Percentiles rank a stretch among this genome's conserved stretches.
phyloP scores from a whole-genome alignment of 1,284 basidiomycete genomes.

The Hymenochaete sp. region DNA sequence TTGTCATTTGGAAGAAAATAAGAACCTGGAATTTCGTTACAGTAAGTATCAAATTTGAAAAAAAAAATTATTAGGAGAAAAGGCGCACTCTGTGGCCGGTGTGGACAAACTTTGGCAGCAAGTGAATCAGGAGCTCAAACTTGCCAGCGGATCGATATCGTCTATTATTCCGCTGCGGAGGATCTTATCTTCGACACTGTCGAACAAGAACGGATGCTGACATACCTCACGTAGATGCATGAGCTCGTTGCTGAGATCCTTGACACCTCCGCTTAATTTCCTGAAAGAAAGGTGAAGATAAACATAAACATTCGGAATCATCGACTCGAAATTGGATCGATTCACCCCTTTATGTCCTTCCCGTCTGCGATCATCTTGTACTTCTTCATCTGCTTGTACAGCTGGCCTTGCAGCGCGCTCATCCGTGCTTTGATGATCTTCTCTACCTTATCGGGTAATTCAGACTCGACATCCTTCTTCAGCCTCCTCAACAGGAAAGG shows the following conservation, averaged over 20 bases:
- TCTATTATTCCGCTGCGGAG: constrained; percentile 77
- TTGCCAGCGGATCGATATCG: constrained; percentile 89
- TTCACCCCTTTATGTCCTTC: constrained; percentile 66
- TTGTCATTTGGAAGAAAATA: constrained; percentile 99
- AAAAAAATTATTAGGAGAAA: constrained; percentile 1
- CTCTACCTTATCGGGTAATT: constrained; percentile 98
- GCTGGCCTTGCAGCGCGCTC: constrained; percentile 88
- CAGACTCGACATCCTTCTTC: constrained; percentile 98
- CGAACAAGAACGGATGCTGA: constrained; percentile 95
- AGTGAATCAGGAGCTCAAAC: constrained; percentile 88
- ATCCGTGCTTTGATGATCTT: constrained; percentile 98
- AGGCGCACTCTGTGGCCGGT: constrained; percentile 79
- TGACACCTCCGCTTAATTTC: constrained; percentile 63
- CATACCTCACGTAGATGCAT: constrained; percentile 99
- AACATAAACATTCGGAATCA: background rate
- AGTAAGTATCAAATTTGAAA: constrained; percentile 12
- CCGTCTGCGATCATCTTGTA: constrained; percentile 93
- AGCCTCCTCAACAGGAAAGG: constrained; percentile 94
- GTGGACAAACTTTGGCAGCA: constrained; percentile 91
- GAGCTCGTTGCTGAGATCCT: constrained; percentile 91
- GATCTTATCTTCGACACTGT: constrained; percentile 89
- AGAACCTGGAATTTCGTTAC: constrained; percentile 52
- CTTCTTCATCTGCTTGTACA: constrained; percentile 98
- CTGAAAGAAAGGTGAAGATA: constrained; percentile 9
- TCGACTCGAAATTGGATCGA: background rate